A percentile compares a stretch with the other conserved stretches of the same genome.
Conservation (phyloP, 805 yeast genomes). For the Kluyveromyces lactis region DNA sequence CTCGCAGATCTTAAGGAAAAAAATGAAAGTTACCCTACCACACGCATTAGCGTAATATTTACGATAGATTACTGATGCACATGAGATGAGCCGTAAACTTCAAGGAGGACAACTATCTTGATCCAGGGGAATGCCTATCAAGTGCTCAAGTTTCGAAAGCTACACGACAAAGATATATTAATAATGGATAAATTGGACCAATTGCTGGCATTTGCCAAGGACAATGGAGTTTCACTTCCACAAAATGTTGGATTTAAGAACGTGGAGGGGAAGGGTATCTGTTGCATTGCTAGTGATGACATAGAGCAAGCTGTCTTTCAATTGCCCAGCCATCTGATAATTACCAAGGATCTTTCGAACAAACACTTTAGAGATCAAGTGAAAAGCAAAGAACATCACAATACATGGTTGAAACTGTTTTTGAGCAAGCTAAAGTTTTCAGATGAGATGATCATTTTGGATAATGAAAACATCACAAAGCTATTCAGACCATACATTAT, state of each 20-base stretch:
- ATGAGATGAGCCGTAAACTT: too few relatives aligned
- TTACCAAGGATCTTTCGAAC: constrained; percentile 20
- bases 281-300: constrained; percentile 21
- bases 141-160: too few relatives aligned
- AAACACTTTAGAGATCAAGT: constrained; percentile 15
- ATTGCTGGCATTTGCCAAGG: constrained; percentile 32
- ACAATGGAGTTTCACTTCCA: constrained; percentile 31
- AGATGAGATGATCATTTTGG: constrained; percentile 8
- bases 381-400: constrained; percentile 16
- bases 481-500: constrained; percentile 40
- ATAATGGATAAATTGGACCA: constrained; percentile 2
- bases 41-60: too few relatives aligned
- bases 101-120: too few relatives aligned
- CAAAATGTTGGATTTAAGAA: constrained; percentile 28
- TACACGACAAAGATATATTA: too few relatives aligned
- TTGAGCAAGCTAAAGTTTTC: constrained; percentile 37
- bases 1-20: too few relatives aligned
- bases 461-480: constrained; percentile 16
- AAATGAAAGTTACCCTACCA: too few relatives aligned
- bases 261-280: constrained; percentile 30
- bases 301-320: constrained; percentile 20
- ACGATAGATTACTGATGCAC: too few relatives aligned
- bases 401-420: constrained; percentile 32
- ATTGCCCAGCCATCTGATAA: constrained; percentile 27
- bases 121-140: too few relatives aligned